Conservation (phyloP, 352 stramenopile species). For the Phytophthora sojae region DNA sequence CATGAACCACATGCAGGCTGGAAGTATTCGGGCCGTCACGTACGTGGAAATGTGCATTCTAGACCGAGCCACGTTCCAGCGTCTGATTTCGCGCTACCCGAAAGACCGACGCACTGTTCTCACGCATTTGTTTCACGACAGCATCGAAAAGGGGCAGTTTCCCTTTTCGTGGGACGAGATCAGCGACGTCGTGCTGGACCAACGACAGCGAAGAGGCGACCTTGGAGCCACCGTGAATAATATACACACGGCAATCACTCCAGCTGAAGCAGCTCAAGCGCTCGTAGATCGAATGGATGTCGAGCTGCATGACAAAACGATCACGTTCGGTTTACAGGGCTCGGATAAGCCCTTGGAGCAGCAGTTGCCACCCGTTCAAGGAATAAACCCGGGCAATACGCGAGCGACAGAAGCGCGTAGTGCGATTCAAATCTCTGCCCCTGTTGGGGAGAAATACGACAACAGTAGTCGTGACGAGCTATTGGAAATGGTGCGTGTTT, state of each 20-base stretch:
- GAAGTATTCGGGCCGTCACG: constrained; percentile 3
- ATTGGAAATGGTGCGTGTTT: background rate
- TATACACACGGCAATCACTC: background rate
- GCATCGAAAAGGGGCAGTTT: constrained; percentile 8
- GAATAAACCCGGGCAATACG: background rate
- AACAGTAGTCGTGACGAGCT: background rate
- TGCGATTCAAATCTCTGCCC: background rate
- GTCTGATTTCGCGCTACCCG: constrained; percentile 9
- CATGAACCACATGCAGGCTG: constrained; percentile 2
- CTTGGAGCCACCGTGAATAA: background rate
- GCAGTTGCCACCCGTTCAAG: background rate
- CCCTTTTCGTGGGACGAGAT: constrained; percentile 9
- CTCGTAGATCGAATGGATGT: constrained; percentile 4
- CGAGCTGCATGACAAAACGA: constrained; percentile 2
- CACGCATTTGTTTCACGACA: background rate
- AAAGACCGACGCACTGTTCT: constrained; percentile 2
- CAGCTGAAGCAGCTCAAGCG: constrained; percentile 3
- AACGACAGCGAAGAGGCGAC: constrained; percentile 3
- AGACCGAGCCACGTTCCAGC: constrained; percentile 6
- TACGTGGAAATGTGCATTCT: constrained; percentile 12
- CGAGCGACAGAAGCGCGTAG: background rate
- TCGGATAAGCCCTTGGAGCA: background rate
- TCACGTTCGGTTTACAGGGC: constrained; percentile 7
- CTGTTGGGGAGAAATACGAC: background rate
- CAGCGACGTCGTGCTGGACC: background rate